Base-by-base conservation (phyloP, 2,329 filamentous ascomycete species). In the Paecilomyces dactylethromorphus region DNA sequence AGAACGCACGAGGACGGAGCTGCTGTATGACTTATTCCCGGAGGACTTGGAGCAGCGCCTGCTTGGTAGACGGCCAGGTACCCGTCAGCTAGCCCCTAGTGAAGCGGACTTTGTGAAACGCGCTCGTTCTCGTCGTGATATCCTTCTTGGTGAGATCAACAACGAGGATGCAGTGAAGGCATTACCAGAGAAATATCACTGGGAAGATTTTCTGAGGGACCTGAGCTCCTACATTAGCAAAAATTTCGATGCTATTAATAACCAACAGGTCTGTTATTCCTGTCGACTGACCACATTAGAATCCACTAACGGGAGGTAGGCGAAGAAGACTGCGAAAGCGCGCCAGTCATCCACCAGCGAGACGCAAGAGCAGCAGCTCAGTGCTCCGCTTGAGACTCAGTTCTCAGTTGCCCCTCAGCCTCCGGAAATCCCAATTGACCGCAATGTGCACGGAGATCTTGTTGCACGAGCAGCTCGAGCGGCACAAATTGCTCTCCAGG, bases 161-260 rank as follows among this genome's bases (percentile, higher is more conserved):
- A 79, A 81, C 60, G 73, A 76, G 50, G 81, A 81, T 31, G 76
- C 76, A 3, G 69, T 81, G 56, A 74, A 74, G 55, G 74, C 78
- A 22, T 68, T 88, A 35, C 81, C 82, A 0, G 80, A 84, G 62
- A 85, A 82, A 65, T 87, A 87, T 64, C 79, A 81, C 31, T 88
- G 86, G 86, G 81, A 82, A 55, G 83, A 86, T 59, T 87, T 88
- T 59, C 73, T 87, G 15, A 78, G 80, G 22, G 82, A 85, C 60
- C 78, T 87, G 15, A 82, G 80, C 53, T 76, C 75, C 12, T 84
- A 85, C 68, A 78, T 88, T 54, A 80, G 77, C 56, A 84, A 85
- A 66, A 82, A 83, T 58, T 81, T 84, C 58, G 83, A 84, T 58
- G 69, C 76, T 12, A 77, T 82, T 54, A 75, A 78, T 57, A 74